Evolutionary conservation across 1,284 basidiomycete species (phyloP).

Genomic region (Cutaneotrichosporon dermatis): DNA sequence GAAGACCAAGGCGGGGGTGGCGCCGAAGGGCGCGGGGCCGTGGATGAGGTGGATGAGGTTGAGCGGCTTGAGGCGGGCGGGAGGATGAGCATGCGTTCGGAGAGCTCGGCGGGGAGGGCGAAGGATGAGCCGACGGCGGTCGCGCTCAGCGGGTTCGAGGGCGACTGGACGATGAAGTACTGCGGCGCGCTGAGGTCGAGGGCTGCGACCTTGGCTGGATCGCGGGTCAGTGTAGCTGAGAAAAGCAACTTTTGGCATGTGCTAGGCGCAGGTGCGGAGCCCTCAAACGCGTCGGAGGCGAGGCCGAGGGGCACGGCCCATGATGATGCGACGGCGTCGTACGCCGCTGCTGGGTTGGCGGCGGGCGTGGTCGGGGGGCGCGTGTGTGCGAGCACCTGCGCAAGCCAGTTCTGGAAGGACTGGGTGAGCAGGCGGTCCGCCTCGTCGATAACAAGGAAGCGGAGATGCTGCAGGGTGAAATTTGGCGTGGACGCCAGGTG

Average conservation of each 20-base stretch:
- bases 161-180: conserved; percentile 76
- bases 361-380: conserved; percentile 51
- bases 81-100: conserved; percentile 79
- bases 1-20: conserved; percentile 68
- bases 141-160: conserved; percentile 28
- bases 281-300: conserved; percentile 24
- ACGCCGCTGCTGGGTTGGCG: conserved; percentile 9
- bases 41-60: conserved; percentile 82
- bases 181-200: conserved; percentile 74
- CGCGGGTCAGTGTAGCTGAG: conserved; percentile 90
- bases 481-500: conserved; percentile 82
- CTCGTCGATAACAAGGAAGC: conserved; percentile 97
- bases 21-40: conserved; percentile 17
- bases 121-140: conserved; percentile 59
- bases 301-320: conserved; percentile 45
- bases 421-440: conserved; percentile 91
- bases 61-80: conserved; percentile 80
- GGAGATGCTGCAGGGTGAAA: conserved; percentile 87
- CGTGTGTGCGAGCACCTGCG: conserved; percentile 69
- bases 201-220: conserved; percentile 85
- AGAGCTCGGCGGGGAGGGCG: conserved; percentile 71
- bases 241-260: conserved; percentile 90
- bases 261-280: conserved; percentile 8
- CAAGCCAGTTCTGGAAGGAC: conserved; percentile 93
- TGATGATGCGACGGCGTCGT: conserved; percentile 52